These are phyloP conservation scores for Malus orientalis DNA, from an alignment of 306 rosid genomes.

Conservation along the genomic window DNA sequence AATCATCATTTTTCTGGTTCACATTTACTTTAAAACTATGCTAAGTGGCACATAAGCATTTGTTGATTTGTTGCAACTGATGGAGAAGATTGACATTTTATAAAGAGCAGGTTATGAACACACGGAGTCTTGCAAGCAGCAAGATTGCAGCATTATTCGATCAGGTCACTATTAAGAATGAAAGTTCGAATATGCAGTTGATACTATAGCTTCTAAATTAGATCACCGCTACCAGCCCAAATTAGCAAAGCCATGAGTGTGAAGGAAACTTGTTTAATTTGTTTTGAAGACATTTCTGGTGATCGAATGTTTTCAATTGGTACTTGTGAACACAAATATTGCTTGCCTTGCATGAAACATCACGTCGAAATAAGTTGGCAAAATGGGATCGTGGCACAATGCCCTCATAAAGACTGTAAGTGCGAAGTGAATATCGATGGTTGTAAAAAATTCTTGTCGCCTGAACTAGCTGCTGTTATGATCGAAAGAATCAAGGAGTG, in stretches of 20 bases:
- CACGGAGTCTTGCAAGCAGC: neutral
- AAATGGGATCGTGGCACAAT: slow-evolving; percentile 46
- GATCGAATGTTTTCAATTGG: slow-evolving; percentile 46
- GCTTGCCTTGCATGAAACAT: slow-evolving; percentile 71
- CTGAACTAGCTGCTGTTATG: slow-evolving; percentile 39
- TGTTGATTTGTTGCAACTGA: neutral
- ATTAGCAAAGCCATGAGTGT: slow-evolving; percentile 20
- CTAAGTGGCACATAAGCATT: neutral
- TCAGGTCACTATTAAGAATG: slow-evolving; percentile 6
- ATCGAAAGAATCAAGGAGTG: slow-evolving; percentile 47
- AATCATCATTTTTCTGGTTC: neutral
- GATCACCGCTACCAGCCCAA: slow-evolving; percentile 15
- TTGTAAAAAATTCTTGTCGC: slow-evolving; percentile 51
- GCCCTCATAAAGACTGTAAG: slow-evolving; percentile 62
- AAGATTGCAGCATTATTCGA: neutral
- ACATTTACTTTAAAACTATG: neutral
- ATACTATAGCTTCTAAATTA: slow-evolving; percentile 37
- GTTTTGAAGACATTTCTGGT: slow-evolving; percentile 54
- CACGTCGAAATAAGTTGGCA: slow-evolving; percentile 65
- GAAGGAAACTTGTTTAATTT: slow-evolving; percentile 52
- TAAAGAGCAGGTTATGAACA: neutral
- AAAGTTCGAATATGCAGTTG: slow-evolving; percentile 32
- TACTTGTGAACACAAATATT: slow-evolving; percentile 60
- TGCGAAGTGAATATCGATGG: slow-evolving; percentile 44
- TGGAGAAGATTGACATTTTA: neutral